Base-by-base conservation (phyloP, 2,329 filamentous ascomycete species). In the Madurella fahalii region DNA sequence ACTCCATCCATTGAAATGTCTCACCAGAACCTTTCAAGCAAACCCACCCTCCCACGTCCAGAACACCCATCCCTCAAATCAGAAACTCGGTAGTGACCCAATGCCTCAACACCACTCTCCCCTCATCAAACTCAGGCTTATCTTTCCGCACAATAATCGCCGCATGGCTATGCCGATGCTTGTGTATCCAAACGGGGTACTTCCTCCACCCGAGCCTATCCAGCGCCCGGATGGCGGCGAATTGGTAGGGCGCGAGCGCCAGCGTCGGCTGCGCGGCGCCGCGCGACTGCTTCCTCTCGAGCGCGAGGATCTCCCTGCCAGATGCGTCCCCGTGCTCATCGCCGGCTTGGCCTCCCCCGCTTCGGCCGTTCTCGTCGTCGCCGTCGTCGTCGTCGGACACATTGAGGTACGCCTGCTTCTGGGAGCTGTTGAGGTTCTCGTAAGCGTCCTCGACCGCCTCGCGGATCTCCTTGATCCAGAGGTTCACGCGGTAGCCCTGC, bases 81-180 rank as follows among this genome's bases (percentile, higher is more conserved):
- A 83, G 69, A 67, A 97, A 96, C 65, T 86, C 86, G 45, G 86
- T 79, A 50, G 85, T 78, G 2, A 91, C 73, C 87, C 89, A 97
- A 72, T 97, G 93, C 64, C 77, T 80, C 53, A 94, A 74, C 34
- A 96, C 89, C 12, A 89, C 68, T 65, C 80, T 82, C 0, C 93
- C 93, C 71, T 97, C 92, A 2, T 80, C 76, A 63, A 91, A 95
- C 0, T 71, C 73, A 49, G 79, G 74, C 67, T 83, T 85, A 40
- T 87, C 82, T 54, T 77, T 82, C 39, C 93, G 81, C 37, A 95
- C 85, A 59, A 97, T 89, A 46, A 97, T 95, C 2, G 92, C 92
- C 0, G 92, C 93, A 70, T 97, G 93, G 56, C 83, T 89, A 67
- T 96, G 90, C n/a, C 78, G 74, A 52, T 84, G 79, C 5, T 91